Evolutionary conservation across 2,329 filamentous ascomycete species (phyloP), one percentile per base, ranked within the genome.

Genomic region (Gnomoniopsis smithogilvyi): DNA sequence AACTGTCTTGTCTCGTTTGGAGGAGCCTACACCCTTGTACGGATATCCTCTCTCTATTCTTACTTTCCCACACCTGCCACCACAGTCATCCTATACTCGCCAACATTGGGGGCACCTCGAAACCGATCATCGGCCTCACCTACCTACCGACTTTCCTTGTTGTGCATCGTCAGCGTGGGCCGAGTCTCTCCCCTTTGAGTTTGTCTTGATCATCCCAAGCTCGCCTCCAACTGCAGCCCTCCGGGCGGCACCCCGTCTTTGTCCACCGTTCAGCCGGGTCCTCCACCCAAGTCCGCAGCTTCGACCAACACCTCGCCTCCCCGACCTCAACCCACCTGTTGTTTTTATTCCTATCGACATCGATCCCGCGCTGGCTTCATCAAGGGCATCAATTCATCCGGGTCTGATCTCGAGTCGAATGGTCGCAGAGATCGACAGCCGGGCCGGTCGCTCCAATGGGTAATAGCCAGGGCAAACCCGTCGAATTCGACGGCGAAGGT

Each of bases 401-500:
- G 22, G 24, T 50, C 33, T n/a, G 34, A 11, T 19, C 30, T 49
- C 46, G 46, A 51, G 54, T 56, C 54, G 54, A 41, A 56, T 56
- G 54, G 46, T 43, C 54, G 34, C 54, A 56, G 53, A 57, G 50
- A 51, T 60, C 50, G 57, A 57, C 49, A 62, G 57, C 53, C 51
- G 55, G 54, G 60, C 57, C 58, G 54, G 57, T 60, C 57, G 60
- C 60, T 60, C 57, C 57, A 62, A 98, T 98, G 94, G 94, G 94
- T 73, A 97, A 98, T 79, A 90, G 88, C 73, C 92, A 94, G 77
- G 93, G 93, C 76, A 97, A 97, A 76, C 91, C 91, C 76, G 86
- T 96, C 78, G 89, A 92, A 74, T 88, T 93, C 77, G 91, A 89
- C 77, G 93, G 96, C 79, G 91, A 96, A 88, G 91, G 92, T 96